Evolutionary conservation across 2,329 filamentous ascomycete genomes (phyloP).

Genomic region (Paramyrothecium roridum): DNA sequence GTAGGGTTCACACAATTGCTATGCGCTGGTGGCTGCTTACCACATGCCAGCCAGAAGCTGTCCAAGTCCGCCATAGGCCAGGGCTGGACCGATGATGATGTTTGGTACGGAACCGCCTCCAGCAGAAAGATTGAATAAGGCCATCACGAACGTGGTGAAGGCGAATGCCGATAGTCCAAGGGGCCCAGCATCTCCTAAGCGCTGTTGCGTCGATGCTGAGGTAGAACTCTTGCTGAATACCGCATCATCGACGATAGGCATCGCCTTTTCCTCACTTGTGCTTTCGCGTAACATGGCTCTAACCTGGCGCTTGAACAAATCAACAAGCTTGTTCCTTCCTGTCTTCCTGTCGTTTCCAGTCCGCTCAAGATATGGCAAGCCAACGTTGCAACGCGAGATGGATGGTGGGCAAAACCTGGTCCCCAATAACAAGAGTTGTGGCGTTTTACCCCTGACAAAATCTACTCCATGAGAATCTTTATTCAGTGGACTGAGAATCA

Average conservation of each 20-base stretch:
- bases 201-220: neutral
- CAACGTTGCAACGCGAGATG: neutral
- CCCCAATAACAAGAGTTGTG: neutral
- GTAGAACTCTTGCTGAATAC: neutral
- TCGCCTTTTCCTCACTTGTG: neutral
- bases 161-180: neutral
- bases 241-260: neutral
- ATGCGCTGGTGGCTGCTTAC: neutral
- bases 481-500: neutral
- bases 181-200: neutral
- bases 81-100: neutral
- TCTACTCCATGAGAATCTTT: neutral
- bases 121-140: conserved; percentile 1
- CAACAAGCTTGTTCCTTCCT: neutral
- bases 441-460: no score
- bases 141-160: conserved; percentile 2
- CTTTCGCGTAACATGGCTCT: neutral
- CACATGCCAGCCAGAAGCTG: conserved; percentile 1
- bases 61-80: neutral
- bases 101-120: conserved; percentile 1
- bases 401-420: neutral
- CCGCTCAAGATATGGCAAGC: neutral
- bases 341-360: no score
- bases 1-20: neutral
- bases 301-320: neutral